Conservation (phyloP, 306 rosid species). For the Citrullus amarus region DNA sequence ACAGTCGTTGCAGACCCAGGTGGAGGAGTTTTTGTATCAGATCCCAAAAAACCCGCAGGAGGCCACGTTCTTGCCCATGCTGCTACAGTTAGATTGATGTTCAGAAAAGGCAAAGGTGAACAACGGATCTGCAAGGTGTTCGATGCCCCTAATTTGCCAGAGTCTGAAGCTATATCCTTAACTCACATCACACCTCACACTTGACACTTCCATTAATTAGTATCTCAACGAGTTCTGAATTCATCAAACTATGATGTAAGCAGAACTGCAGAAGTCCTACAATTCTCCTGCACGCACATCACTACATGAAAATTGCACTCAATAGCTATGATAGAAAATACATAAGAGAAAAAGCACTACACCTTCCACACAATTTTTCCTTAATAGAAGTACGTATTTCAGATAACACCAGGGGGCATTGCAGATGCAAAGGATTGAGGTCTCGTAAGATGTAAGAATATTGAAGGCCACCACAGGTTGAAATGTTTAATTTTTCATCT, state of each 20-base stretch:
- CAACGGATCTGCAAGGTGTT: conserved; percentile 92
- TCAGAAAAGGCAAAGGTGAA: conserved; percentile 95
- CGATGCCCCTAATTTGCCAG: conserved; percentile 91
- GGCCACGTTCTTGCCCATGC: conserved; percentile 97
- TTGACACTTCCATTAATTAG: background rate
- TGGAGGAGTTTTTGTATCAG: conserved; percentile 82
- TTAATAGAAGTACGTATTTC: conserved; percentile 62
- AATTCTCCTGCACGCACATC: background rate
- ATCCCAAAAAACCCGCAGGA: conserved; percentile 96
- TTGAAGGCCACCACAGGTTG: background rate
- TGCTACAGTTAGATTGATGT: conserved; percentile 77
- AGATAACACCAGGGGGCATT: conserved; percentile 88
- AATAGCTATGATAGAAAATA: background rate
- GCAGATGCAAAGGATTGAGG: conserved; percentile 82
- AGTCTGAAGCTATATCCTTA: conserved; percentile 98
- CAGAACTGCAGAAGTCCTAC: background rate
- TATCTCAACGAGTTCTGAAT: background rate
- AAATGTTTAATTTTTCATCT: conserved; percentile 13
- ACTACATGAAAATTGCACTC: background rate
- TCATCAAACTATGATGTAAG: background rate
- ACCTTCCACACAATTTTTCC: conserved; percentile 20
- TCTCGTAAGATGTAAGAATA: background rate
- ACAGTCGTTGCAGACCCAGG: conserved; percentile 97
- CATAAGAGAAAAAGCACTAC: background rate
- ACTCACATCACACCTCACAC: background rate